Evolutionary conservation across 495 filamentous ascomycete genomes (phyloP), one percentile per base, ranked within the genome.

Genomic region (Bacidia gigantensis): DNA sequence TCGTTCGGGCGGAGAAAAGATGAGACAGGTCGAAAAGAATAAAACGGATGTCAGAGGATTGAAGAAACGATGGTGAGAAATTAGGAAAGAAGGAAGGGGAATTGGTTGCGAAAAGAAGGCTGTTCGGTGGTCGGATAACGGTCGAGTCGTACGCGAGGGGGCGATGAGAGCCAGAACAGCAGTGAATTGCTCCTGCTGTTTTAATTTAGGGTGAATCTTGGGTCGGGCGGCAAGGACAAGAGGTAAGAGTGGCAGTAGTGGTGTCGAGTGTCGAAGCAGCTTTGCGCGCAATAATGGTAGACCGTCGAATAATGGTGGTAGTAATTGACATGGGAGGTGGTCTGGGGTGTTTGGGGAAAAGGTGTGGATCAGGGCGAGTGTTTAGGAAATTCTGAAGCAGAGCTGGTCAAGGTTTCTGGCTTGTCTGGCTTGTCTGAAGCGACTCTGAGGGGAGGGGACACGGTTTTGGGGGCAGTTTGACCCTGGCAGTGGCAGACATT

Each of bases 361-460:
- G 29, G 29, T 5, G 29, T 35, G 29, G 29, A 35, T 7, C 29
- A 35, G 29, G 35, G 50, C 23, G 50, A 25, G 35, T 45, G 41
- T 43, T 44, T 46, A 48, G 51, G 41, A 40, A 46, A 53, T 18
- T 46, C 41, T 46, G 26, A 52, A 38, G 35, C 50, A 50, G 38
- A 22, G 47, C 38, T 47, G 22, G n/a, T n/a, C n/a, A n/a, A n/a
- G n/a, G n/a, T n/a, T n/a, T n/a, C n/a, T n/a, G n/a, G n/a, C n/a
- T n/a, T n/a, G n/a, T n/a, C n/a, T n/a, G n/a, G n/a, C n/a, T n/a
- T n/a, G n/a, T n/a, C n/a, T 35, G 29, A 35, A 35, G 29, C 29
- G 29, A 35, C 29, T 35, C 29, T 35, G 29, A 35, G 29, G 29
- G 29, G 29, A 5, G 29, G 14, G 14, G 29, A 14, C 5, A 35